Evolutionary conservation across 164 flowering plant genomes (phyloP), one percentile per base, ranked within the genome.

Genomic region (Buxus sempervirens): DNA sequence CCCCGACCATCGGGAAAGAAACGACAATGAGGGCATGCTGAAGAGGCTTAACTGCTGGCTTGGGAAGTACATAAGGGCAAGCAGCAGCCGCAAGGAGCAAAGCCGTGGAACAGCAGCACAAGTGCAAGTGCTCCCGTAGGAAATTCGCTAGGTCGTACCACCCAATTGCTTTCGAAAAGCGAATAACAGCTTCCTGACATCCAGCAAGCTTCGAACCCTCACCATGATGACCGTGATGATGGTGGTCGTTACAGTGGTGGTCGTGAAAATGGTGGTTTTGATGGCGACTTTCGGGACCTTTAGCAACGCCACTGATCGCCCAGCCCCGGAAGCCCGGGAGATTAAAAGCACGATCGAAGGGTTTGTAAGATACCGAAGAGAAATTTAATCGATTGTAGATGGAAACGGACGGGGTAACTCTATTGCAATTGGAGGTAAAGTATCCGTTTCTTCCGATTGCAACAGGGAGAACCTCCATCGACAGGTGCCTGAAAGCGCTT

Each of bases 1-100:
- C 99, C 80, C 98, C 99, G 49, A 95, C 99, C 9, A 92, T 87
- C 60, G 98, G 98, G 66, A 95, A 95, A 5, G 90, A 97, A 23
- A 84, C 27, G 48, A 77, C 49, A 67, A 87, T 81, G 69, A 88
- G 67, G 9, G 76, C 72, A 28, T 84, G 86, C 77, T 90, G 99
- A 7, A 89, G 28, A 68, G 79, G 82, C 84, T 83, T 88, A 54
- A 66, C 83, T 0, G 67, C 75, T 0, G 85, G 76, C 60, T 77
- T 86, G 15, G 96, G 90, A 9, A 88, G 41, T 53, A 89, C 59
- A 68, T 86, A 82, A 66, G 99, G 97, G 71, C 87, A 95, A 72
- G 68, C 85, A 25, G 89, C 93, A 10, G 97, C 97, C 26, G 82
- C 79, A 0, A 92, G 68, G 66, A 95, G 87, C 72, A 90, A 53